phyloP scores from a whole-genome alignment of 108 stramenopile genomes.

The Fistulifera solaris region DNA sequence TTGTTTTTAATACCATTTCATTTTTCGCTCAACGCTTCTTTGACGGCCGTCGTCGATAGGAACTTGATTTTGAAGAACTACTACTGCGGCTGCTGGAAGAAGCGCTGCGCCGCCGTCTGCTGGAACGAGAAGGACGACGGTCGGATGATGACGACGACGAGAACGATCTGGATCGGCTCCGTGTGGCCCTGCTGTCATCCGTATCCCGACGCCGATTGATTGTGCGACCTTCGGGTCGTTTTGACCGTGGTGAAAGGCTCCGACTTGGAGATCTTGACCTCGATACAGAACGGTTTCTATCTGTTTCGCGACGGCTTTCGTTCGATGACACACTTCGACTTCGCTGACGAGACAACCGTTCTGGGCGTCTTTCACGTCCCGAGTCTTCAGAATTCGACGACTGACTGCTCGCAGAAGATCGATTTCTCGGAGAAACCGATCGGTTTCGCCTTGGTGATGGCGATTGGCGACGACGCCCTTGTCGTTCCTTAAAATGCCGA shows the following conservation, averaged over 20 bases:
- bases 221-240: background rate
- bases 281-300: too few species aligned
- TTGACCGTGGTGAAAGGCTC: background rate
- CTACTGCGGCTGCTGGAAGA: background rate
- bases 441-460: background rate
- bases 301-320: too few species aligned
- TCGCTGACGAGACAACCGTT: background rate
- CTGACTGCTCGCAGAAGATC: background rate
- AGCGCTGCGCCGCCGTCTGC: background rate
- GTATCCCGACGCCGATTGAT: background rate
- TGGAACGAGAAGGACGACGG: background rate
- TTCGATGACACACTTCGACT: too few species aligned
- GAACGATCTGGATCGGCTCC: background rate
- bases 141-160: conserved; percentile 1
- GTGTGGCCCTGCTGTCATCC: background rate
- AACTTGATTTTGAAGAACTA: background rate
- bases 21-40: background rate
- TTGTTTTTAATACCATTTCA: background rate
- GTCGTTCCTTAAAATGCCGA: background rate
- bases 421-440: too few species aligned
- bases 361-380: background rate
- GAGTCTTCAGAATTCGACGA: background rate
- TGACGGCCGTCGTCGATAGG: background rate
- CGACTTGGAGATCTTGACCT: background rate
- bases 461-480: background rate